Evolutionary conservation across 2,329 filamentous ascomycete genomes (phyloP), one percentile per base, ranked within the genome.

Genomic region (Cadophora gregata): DNA sequence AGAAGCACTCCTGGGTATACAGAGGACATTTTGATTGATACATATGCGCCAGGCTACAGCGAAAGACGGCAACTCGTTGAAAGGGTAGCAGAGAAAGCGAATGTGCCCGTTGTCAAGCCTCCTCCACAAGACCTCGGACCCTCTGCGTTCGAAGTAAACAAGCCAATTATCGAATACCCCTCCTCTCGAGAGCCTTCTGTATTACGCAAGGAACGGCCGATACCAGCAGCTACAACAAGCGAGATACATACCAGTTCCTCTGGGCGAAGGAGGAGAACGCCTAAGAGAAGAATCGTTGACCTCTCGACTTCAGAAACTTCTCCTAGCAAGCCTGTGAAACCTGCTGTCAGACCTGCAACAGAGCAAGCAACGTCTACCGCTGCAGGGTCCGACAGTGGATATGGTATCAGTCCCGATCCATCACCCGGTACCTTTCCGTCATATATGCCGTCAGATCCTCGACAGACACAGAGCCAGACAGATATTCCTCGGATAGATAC

Each of bases 21-120:
- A 0, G 92, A 97, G 71, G 96, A 99, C 76, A 89, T 98, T 67
- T 83, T 93, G 55, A 95, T 99, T 73, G 96, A 99, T 77, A 90
- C 91, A 1, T 87, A 88, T 38, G 90, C 90, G 0, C 95, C 96
- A 0, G 90, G 86, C n/a, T 96, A 93, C 75, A 86, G 89, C 19
- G 96, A 99, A 81, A 90, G 89, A 76, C 93, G 93, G 74, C 90
- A 92, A 71, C 84, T 99, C 51, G 86, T 94, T 5, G 94, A 97
- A 60, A 88, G 94, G 56, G 92, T 85, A 12, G 90, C 92, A 1
- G 89, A 96, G 72, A 88, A 90, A 21, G 86, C 91, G 29, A 89
- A 86, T 45, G 89, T 93, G 9, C 93, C 93, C 0, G 89, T 97
- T 19, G 86, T 97, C 66, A 93, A 90, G 77, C 88, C 90, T 16